Conservation (phyloP, 805 yeast species). For the Lipomyces spencermartinsiae region DNA sequence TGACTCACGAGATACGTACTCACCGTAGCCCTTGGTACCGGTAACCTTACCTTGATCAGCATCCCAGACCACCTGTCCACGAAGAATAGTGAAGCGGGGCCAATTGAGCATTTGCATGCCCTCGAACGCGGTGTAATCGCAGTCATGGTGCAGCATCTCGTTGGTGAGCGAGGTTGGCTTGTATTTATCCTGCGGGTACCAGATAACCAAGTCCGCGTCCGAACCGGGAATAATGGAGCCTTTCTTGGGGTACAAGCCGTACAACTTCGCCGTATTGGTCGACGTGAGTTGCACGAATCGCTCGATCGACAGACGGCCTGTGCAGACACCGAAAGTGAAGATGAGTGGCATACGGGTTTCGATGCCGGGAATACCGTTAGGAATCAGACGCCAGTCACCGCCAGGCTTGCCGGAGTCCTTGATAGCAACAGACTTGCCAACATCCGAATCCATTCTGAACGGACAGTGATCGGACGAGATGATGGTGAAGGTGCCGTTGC, state of each 20-base stretch:
- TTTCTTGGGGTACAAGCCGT: slow-evolving; percentile 52
- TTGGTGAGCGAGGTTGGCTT: slow-evolving; percentile 47
- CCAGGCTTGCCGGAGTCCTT: slow-evolving; percentile 37
- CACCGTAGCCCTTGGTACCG: slow-evolving; percentile 38
- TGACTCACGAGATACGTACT: slow-evolving; percentile 33
- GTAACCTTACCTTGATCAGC: slow-evolving; percentile 36
- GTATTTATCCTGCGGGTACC: slow-evolving; percentile 53
- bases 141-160: slow-evolving; percentile 39
- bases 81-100: slow-evolving; percentile 55
- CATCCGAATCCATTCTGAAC: slow-evolving; percentile 50
- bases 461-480: slow-evolving; percentile 58
- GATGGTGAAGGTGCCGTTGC: slow-evolving; percentile 57
- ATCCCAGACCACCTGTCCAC: slow-evolving; percentile 40
- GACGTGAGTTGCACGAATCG: slow-evolving; percentile 55
- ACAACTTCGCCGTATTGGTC: slow-evolving; percentile 56
- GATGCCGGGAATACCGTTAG: slow-evolving; percentile 59
- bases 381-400: slow-evolving; percentile 46
- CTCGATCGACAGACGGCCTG: slow-evolving; percentile 52
- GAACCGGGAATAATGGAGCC: slow-evolving; percentile 55
- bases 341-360: slow-evolving; percentile 56
- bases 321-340: slow-evolving; percentile 53
- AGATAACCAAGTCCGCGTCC: slow-evolving; percentile 57
- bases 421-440: slow-evolving; percentile 52
- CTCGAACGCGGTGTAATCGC: slow-evolving; percentile 44
- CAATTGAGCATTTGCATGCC: slow-evolving; percentile 54